phyloP scores from a whole-genome alignment of 2,329 filamentous ascomycete genomes.

The Paradendryphiella salina region DNA sequence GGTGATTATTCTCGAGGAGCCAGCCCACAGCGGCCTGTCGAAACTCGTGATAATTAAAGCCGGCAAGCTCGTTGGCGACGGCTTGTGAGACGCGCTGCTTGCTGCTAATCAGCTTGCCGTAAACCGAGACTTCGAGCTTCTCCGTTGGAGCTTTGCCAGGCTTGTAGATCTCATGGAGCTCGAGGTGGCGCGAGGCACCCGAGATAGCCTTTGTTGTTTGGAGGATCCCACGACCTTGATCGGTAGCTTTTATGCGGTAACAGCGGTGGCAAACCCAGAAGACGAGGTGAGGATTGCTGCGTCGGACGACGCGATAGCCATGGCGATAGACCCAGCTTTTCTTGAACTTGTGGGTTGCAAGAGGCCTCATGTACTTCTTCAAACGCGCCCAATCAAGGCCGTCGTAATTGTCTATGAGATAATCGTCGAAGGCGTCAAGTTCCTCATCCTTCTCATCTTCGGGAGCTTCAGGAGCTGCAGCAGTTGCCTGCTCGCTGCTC shows the following conservation, averaged over 20 bases:
- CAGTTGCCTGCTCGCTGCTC: constrained; percentile 1
- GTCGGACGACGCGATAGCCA: neutral
- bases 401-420: neutral
- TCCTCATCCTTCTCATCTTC: neutral
- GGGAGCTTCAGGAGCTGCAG: neutral
- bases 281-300: neutral
- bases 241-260: neutral
- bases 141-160: too few species aligned
- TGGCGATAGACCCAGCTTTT: constrained; percentile 4
- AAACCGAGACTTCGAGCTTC: too few species aligned
- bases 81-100: neutral
- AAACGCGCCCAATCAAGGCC: constrained; percentile 5
- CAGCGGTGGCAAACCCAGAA: neutral
- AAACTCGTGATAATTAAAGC: constrained; percentile 4
- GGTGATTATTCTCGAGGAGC: constrained; percentile 8
- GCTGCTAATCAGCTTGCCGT: too few species aligned
- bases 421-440: neutral
- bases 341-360: neutral
- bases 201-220: neutral
- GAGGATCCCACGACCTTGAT: neutral
- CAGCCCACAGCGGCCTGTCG: neutral
- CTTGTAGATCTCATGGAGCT: neutral
- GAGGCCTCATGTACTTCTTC: constrained; percentile 1
- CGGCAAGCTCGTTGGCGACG: constrained; percentile 4
- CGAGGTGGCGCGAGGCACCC: neutral